Conservation (phyloP, 2,329 filamentous ascomycete species). For the Penicillium sp. region DNA sequence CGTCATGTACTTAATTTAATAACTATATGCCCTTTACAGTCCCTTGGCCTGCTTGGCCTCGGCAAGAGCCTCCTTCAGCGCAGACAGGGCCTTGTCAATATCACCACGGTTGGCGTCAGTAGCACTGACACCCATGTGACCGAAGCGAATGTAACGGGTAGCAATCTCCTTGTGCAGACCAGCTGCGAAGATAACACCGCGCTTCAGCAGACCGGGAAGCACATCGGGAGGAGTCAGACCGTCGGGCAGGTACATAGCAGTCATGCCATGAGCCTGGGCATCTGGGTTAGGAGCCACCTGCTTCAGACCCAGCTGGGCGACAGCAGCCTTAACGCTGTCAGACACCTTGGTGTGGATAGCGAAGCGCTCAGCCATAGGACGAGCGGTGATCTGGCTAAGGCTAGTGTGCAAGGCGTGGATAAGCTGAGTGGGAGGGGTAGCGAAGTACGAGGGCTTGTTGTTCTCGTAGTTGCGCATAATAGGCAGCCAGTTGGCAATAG, state of each 20-base stretch:
- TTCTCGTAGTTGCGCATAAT: slow-evolving; percentile 99
- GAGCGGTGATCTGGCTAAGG: slow-evolving; percentile 79
- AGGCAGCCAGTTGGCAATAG: slow-evolving; percentile 95
- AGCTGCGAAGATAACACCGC: slow-evolving; percentile 90
- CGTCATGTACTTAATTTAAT: not conserved
- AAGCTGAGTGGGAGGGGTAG: slow-evolving; percentile 91
- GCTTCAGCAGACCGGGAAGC: slow-evolving; percentile 79
- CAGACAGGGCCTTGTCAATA: slow-evolving; percentile 79
- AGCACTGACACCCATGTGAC: slow-evolving; percentile 95
- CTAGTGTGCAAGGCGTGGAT: slow-evolving; percentile 90
- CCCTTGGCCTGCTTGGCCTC: slow-evolving; percentile 69
- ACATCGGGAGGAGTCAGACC: slow-evolving; percentile 77
- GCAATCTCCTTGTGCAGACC: slow-evolving; percentile 96
- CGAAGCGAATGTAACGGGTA: slow-evolving; percentile 89
- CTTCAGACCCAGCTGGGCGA: slow-evolving; percentile 78
- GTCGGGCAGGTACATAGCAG: slow-evolving; percentile 92
- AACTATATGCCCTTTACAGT: slow-evolving; percentile 24
- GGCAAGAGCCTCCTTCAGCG: slow-evolving; percentile 70
- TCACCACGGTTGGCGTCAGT: slow-evolving; percentile 77
- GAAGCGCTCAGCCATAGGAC: slow-evolving; percentile 79
- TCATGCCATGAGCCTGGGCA: slow-evolving; percentile 97
- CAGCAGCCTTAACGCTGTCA: slow-evolving; percentile 80
- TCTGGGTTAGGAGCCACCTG: slow-evolving; percentile 82
- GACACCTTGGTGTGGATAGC: slow-evolving; percentile 76
- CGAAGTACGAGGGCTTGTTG: slow-evolving; percentile 96